Base-by-base conservation (phyloP, 2,329 filamentous ascomycete genomes). In the Orbilia blumenaviensis region DNA sequence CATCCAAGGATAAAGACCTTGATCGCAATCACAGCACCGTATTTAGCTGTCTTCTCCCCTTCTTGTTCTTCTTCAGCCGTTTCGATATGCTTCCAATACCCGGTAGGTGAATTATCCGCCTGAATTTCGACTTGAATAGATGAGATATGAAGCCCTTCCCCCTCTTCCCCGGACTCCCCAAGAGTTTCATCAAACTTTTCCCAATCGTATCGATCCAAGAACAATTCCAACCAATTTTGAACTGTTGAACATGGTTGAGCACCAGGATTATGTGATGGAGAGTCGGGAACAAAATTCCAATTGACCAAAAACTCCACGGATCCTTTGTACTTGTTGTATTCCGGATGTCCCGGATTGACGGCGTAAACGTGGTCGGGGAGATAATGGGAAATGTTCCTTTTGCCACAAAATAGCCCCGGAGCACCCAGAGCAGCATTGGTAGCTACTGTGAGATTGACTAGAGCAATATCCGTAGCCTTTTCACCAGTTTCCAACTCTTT, bases 181-280 rank as follows among this genome's bases (percentile, higher is more conserved):
- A 56, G 32, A 23, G 10, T 5, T 32, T 23, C 10, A 32, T 56
- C 52, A 9, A 56, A 56, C 9, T 38, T 7, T n/a, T 25, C 16
- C 52, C 52, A 56, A 38, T 56, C 52, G 52, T 56, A 56, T 1
- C 32, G 32, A n/a, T 56, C 18, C 8, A 56, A 10, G 18, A 56
- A 56, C 4, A n/a, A 25, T 18, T 56, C 16, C 18, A 56, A 14
- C 52, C 32, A 56, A 3, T 38, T 9, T 14, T 18, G 32, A 3
- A 56, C 18, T 2, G 32, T 36, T 10, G 2, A 0, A 10, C 32
- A 36, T 4, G 18, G 10, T 12, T n/a, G 18, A 6, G 48, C 41
- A n/a, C 8, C 16, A 36, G n/a, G 48, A 3, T 36, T 16, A 10
- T 7, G n/a, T 12, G 16, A 0, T 36, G 1, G 12, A 4, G 29